Evolutionary conservation across 352 stramenopile species (phyloP).

Genomic region (Phytopythium oedochilum): DNA sequence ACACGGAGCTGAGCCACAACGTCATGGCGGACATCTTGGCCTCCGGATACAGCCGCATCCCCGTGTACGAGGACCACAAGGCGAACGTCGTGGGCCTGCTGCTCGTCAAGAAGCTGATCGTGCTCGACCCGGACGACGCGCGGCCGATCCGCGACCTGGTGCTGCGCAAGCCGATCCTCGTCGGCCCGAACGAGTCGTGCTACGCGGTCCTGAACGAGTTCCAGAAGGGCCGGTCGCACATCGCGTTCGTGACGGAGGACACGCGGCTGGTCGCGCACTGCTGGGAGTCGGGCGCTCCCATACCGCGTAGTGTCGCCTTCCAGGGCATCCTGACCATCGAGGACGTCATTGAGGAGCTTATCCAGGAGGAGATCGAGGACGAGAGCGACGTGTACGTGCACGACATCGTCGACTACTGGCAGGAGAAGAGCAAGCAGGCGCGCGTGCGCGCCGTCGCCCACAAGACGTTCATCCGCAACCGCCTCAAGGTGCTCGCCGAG

Average conservation of each 20-base stretch:
- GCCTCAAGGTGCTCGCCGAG: slow-evolving; percentile 48
- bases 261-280: slow-evolving; percentile 42
- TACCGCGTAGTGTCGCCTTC: slow-evolving; percentile 45
- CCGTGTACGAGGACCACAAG: slow-evolving; percentile 74
- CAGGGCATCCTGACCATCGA: slow-evolving; percentile 90
- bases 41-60: slow-evolving; percentile 85
- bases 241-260: slow-evolving; percentile 74
- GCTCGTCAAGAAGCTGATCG: slow-evolving; percentile 88
- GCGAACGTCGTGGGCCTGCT: slow-evolving; percentile 82
- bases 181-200: slow-evolving; percentile 75
- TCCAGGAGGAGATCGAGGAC: slow-evolving; percentile 89
- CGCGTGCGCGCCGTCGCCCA: slow-evolving; percentile 21
- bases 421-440: slow-evolving; percentile 28
- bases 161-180: slow-evolving; percentile 76
- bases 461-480: slow-evolving; percentile 42
- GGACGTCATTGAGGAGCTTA: slow-evolving; percentile 89
- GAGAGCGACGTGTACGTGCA: slow-evolving; percentile 77
- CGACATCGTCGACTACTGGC: slow-evolving; percentile 56
- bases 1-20: slow-evolving; percentile 70
- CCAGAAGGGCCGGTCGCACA: slow-evolving; percentile 82
- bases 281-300: slow-evolving; percentile 40
- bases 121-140: slow-evolving; percentile 79
- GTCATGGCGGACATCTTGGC: slow-evolving; percentile 82
- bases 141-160: slow-evolving; percentile 54
- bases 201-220: slow-evolving; percentile 91